phyloP scores from a whole-genome alignment of 352 stramenopile genomes.

The Hyaloperonospora brassicae region DNA sequence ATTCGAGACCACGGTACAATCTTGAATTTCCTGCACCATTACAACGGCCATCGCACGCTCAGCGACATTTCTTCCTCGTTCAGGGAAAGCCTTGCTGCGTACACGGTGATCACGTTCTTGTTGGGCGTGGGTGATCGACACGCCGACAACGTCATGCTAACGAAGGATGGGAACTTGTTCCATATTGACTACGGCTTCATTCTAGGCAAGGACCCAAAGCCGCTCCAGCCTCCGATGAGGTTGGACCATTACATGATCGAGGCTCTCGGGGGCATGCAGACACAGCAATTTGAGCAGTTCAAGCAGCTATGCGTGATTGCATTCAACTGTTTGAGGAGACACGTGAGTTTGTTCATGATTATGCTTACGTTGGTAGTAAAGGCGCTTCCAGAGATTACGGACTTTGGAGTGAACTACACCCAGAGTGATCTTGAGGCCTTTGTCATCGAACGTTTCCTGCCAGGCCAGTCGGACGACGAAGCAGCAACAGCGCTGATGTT shows the following conservation, averaged over 20 bases:
- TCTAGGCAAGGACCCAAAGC: slow-evolving; percentile 97
- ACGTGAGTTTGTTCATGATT: slow-evolving; percentile 84
- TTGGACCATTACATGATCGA: slow-evolving; percentile 91
- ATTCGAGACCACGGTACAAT: slow-evolving; percentile 76
- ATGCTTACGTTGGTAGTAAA: slow-evolving; percentile 81
- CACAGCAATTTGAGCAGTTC: slow-evolving; percentile 76
- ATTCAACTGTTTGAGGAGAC: slow-evolving; percentile 79
- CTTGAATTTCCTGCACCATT: slow-evolving; percentile 79
- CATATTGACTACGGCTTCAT: slow-evolving; percentile 99
- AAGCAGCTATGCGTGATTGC: slow-evolving; percentile 82
- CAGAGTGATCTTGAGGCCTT: slow-evolving; percentile 79
- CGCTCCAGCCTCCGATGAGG: slow-evolving; percentile 94
- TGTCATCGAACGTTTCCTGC: slow-evolving; percentile 75
- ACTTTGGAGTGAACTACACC: slow-evolving; percentile 82
- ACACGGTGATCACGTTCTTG: slow-evolving; percentile 99
- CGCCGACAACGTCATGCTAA: slow-evolving; percentile 99
- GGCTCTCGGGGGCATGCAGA: slow-evolving; percentile 69
- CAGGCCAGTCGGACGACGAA: slow-evolving; percentile 74
- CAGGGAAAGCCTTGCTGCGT: slow-evolving; percentile 91
- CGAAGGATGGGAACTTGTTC: slow-evolving; percentile 94
- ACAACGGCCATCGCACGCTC: slow-evolving; percentile 80
- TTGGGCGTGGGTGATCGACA: slow-evolving; percentile 98
- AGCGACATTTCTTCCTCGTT: slow-evolving; percentile 82
- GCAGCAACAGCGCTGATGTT: slow-evolving; percentile 71
- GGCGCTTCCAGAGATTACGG: slow-evolving; percentile 74